Evolutionary conservation across 2,329 filamentous ascomycete genomes (phyloP), one percentile per base, ranked within the genome.

Genomic region (Capronia coronata): DNA sequence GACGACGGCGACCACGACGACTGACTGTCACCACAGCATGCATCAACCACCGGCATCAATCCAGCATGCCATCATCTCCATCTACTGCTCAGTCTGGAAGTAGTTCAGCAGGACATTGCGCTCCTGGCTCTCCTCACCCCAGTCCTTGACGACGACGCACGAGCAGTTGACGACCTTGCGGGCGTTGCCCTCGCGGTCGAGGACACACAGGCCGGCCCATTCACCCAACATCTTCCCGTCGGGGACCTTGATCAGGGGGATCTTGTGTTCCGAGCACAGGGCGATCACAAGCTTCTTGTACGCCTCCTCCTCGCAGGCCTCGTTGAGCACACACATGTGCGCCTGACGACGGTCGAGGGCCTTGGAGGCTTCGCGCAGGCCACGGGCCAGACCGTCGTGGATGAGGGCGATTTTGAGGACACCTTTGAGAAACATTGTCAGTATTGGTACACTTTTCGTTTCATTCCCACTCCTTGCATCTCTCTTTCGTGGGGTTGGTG

Each of bases 141-240:
- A 98, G 76, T 98, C 90, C 80, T 93, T 91, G 69, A 98, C 93
- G 59, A 98, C 93, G 68, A 98, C 93, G 82, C 93, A 97, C 70
- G 91, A 97, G 89, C 93, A 98, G 87, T 98, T 98, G 79, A 98
- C 93, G 65, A 98, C 91, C 86, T 98, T 98, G 77, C 93, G 87
- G 68, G 93, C 89, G 77, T 98, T 98, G 67, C 93, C 93, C 78
- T 98, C 93, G 71, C 93, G 91, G 80, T 98, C 93, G 68, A 98
- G 84, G 66, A 96, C 90, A 78, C 93, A 98, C 69, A 98, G 84
- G 78, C 93, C 93, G 71, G 94, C 91, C 93, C 93, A 98, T 81
- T 98, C 93, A 79, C 93, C 93, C 67, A 98, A 80, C 82, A 96
- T 87, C 86, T 98, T 98, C 75, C 93, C 93, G 75, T 98, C 93